A percentile compares a stretch with the other conserved stretches of the same genome.
phyloP scores from a whole-genome alignment of 169 alveolate species.

The Plasmodium reichenowi region DNA sequence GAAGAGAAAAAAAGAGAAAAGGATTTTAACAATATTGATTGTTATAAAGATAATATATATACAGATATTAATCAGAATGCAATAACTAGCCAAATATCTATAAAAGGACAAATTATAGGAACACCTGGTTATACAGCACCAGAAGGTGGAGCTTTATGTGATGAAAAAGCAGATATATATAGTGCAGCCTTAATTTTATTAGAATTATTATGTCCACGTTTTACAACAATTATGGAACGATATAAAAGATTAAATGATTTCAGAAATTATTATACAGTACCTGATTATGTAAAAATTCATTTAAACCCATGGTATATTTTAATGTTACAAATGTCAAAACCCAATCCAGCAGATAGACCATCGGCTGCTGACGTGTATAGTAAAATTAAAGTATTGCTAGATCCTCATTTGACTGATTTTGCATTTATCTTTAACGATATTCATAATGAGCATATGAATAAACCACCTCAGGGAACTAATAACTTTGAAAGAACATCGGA shows the following conservation, averaged over 20 bases:
- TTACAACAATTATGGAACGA: conserved; percentile 91
- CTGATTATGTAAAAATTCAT: conserved; percentile 83
- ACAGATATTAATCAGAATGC: conserved; percentile 72
- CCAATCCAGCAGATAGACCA: conserved; percentile 89
- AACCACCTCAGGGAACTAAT: not conserved
- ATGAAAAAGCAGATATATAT: conserved; percentile 92
- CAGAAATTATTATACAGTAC: conserved; percentile 86
- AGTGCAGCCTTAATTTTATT: conserved; percentile 91
- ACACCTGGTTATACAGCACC: conserved; percentile 94
- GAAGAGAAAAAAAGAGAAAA: conserved; percentile 82
- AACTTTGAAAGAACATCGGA: no score
- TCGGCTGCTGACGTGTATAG: conserved; percentile 88
- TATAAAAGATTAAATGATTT: conserved; percentile 87
- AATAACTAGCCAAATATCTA: conserved; percentile 80
- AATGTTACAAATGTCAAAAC: conserved; percentile 88
- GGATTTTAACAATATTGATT: conserved; percentile 54
- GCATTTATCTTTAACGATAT: conserved; percentile 68
- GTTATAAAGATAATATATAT: conserved; percentile 55
- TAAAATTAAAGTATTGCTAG: conserved; percentile 80
- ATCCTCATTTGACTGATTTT: conserved; percentile 67
- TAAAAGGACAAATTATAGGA: conserved; percentile 91
- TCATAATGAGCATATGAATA: conserved; percentile 22
- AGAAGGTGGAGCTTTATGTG: conserved; percentile 93
- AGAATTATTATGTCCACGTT: conserved; percentile 91
- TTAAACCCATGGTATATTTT: conserved; percentile 88